Evolutionary conservation across 257 asterid species (phyloP).

Genomic region (Scutellaria barbata): DNA sequence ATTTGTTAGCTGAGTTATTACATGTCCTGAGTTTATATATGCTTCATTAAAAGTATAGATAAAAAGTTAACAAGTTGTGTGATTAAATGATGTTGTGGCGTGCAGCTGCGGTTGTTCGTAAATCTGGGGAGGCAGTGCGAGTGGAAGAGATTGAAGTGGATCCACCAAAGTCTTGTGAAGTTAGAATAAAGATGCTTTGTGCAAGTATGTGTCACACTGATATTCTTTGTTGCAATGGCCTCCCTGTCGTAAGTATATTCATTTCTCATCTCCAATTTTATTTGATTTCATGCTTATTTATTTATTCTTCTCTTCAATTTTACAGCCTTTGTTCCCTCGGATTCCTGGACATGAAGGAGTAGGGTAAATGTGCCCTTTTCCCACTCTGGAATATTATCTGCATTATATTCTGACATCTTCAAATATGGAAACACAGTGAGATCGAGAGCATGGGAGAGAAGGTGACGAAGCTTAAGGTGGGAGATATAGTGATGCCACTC

Average conservation of each 20-base stretch:
- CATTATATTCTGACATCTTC: too few species aligned
- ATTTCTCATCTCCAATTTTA: background rate
- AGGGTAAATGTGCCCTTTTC: constrained; percentile 55
- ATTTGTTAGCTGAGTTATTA: too few species aligned
- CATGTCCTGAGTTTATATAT: too few species aligned
- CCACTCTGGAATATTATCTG: background rate
- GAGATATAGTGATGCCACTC: constrained; percentile 70
- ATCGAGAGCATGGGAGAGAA: constrained; percentile 68
- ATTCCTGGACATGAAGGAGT: constrained; percentile 90
- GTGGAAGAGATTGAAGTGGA: constrained; percentile 60
- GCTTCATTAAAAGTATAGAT: too few species aligned
- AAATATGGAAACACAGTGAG: constrained; percentile 39
- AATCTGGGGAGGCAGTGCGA: constrained; percentile 47
- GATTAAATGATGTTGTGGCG: background rate
- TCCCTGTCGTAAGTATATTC: constrained; percentile 45
- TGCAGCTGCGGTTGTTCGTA: constrained; percentile 61
- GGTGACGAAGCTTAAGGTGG: constrained; percentile 53
- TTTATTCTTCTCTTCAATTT: background rate
- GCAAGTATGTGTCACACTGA: constrained; percentile 77
- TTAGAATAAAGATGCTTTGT: constrained; percentile 64
- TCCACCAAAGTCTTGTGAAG: constrained; percentile 61
- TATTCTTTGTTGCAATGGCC: constrained; percentile 46
- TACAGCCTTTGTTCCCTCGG: constrained; percentile 78
- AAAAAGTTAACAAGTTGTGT: too few species aligned
- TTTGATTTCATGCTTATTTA: background rate